phyloP scores from a whole-genome alignment of 768 basidiomycete species.

The Mycena metata region DNA sequence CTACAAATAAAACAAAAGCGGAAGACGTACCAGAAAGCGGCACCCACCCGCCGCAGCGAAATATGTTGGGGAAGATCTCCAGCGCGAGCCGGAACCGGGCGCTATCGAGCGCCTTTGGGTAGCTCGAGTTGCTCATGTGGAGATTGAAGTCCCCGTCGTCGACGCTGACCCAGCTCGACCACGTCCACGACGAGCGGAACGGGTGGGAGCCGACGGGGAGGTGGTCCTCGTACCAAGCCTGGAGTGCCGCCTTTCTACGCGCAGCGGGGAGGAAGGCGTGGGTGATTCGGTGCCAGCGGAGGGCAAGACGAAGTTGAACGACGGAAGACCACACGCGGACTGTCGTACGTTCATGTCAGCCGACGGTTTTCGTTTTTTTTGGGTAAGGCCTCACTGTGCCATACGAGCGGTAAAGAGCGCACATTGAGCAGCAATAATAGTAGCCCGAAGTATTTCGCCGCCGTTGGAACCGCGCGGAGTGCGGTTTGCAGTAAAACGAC shows the following conservation, averaged over 20 bases:
- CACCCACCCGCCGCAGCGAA: conserved; percentile 71
- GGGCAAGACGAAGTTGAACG: not conserved
- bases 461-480: not conserved
- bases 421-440: conserved; percentile 24
- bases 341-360: too few species aligned
- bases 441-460: conserved; percentile 12
- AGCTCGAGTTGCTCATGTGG: conserved; percentile 87
- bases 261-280: conserved; percentile 41
- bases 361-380: too few species aligned
- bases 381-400: conserved; percentile 20
- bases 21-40: conserved; percentile 62
- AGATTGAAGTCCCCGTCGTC: conserved; percentile 83
- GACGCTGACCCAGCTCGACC: conserved; percentile 66
- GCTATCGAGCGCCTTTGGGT: conserved; percentile 74
- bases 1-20: too few species aligned
- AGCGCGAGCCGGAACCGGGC: conserved; percentile 65
- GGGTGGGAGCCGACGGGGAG: conserved; percentile 69
- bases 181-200: conserved; percentile 57
- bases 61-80: conserved; percentile 67
- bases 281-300: conserved; percentile 11
- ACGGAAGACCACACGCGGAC: too few species aligned
- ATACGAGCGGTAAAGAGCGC: conserved; percentile 31
- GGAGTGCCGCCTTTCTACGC: conserved; percentile 44
- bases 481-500: not conserved
- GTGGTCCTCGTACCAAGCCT: conserved; percentile 11